Evolutionary conservation across 169 alveolate species (phyloP), one percentile per base, ranked within the genome.

Genomic region (Plasmodium billcollinsi): DNA sequence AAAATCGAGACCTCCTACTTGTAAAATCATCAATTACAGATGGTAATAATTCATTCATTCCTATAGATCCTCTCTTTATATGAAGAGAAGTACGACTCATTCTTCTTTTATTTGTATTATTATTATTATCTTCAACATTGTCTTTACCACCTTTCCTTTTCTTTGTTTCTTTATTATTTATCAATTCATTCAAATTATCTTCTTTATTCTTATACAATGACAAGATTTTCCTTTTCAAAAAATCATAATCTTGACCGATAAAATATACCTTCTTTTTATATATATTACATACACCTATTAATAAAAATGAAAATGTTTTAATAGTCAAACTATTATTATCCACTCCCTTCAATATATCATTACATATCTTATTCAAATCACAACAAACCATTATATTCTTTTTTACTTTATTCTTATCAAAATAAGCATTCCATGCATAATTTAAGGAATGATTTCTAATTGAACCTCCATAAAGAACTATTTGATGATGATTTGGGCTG

Each of bases 341-440:
- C 1, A 83, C 83, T 33, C 91, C 91, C 67, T 58, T 83, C 43
- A 67, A 83, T 54, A 83, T 67, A 15, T 83, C 91, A 52, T 29
- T 43, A 50, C 91, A 83, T 15, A 83, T 83, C 24, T 83, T 83
- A 15, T 47, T 83, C 59, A 83, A 83, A 83, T 83, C 91, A 24
- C 91, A 83, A 72, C 83, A 83, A 54, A 83, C 65, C 91, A 83
- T 83, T 69, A 83, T 69, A 69, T 83, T 83, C 45, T 83, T 83
- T 72, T 83, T 83, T 69, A 83, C 29, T 69, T 83, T 83, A 47
- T 83, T 67, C 66, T 83, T 83, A 69, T 83, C 91, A 83, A 83
- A 83, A 72, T 83, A 83, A 54, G 91, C 91, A 69, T 69, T 83
- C 91, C 91, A 83, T 83, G 91, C 91, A 72, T 83, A 83, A 20